Base-by-base conservation (phyloP, 2,329 filamentous ascomycete genomes). In the Curvularia verruculosa region DNA sequence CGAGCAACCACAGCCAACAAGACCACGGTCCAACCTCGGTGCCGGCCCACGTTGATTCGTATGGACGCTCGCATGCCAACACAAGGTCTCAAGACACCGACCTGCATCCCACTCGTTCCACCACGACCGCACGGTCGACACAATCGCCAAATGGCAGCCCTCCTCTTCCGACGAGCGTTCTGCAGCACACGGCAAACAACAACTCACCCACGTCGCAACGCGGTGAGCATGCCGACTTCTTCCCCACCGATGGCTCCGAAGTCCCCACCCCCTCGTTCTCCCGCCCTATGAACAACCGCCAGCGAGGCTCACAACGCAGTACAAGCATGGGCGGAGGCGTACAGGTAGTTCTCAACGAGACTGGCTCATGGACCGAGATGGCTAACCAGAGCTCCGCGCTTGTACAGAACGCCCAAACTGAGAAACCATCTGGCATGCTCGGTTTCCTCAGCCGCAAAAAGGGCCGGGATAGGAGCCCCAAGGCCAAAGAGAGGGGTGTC, bases 401-500 rank as follows among this genome's bases (percentile, higher is more conserved):
- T 37, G 66, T 81, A 86, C 69, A 76, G 70, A 71, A 65, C 28
- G 67, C 69, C 26, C 69, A 70, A 52, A 67, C 64, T 46, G 74
- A 84, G 47, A 75, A 73, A 63, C 85, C 87, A n/a, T 87, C 88
- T 18, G 91, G 93, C 50, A 94, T 97, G 84, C 89, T 98, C 64
- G 91, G 92, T 1, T 96, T 99, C 75, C 82, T 98, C 59, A 91
- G 86, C 63, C 84, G 93, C 70, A 96, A 96, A 80, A 96, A 91
- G 80, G 92, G 93, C 26, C 84, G 93, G 61, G 92, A 92, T 53
- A 88, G 92, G 76, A 97, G 92, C 74, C 95, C 95, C 1, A 97
- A 96, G 79, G 93, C 93, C 24, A 94, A 92, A 75, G 93, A 98
- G 79, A 86, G 92, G 53, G 95, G 95, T 56, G 93, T 99, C 7